phyloP scores from a whole-genome alignment of 176 grass and related monocot genomes.

The Echinochloa phyllopogon region DNA sequence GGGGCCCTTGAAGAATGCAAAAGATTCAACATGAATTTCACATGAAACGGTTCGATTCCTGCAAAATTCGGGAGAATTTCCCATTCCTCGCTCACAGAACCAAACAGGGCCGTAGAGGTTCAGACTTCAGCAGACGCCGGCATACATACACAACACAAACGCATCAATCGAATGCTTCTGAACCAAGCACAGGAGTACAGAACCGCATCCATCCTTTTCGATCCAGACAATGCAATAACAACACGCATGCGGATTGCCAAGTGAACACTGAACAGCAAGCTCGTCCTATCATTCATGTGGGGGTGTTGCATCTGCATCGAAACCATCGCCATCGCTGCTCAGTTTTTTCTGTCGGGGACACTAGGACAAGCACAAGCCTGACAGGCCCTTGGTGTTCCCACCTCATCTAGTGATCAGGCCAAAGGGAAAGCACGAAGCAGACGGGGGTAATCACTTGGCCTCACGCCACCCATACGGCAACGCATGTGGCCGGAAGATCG shows the following conservation, averaged over 20 bases:
- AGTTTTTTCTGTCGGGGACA: background rate
- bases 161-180: background rate
- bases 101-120: background rate
- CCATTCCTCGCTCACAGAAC: too few species aligned
- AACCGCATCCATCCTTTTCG: background rate
- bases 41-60: background rate
- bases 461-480: background rate
- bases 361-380: background rate
- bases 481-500: background rate
- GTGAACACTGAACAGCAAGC: background rate
- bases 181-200: background rate
- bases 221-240: background rate
- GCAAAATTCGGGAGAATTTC: too few species aligned
- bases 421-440: constrained; percentile 3
- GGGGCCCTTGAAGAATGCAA: background rate
- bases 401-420: background rate
- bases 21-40: background rate
- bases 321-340: background rate
- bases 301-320: constrained; percentile 5
- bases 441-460: background rate
- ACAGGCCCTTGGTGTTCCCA: background rate
- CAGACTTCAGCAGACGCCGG: too few species aligned
- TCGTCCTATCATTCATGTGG: background rate
- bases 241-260: background rate
- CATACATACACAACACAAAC: background rate